Percentiles rank a stretch among this genome's conserved stretches.
These are phyloP conservation scores for Prototheca wickerhamii DNA, from an alignment of 163 green algal species.

Conservation along the genomic window DNA sequence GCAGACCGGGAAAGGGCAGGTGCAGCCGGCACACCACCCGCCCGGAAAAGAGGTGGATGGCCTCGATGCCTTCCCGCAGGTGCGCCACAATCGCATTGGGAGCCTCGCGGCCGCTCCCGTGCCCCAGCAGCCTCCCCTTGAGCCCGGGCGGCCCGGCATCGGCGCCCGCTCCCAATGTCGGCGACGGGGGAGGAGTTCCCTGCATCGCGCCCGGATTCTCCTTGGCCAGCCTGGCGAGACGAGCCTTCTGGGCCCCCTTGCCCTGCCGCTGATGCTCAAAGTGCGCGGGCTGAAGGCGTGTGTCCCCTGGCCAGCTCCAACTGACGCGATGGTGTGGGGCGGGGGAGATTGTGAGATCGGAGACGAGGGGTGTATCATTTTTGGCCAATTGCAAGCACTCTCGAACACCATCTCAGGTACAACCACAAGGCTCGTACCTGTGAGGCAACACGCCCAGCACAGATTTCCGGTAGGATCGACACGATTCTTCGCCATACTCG, in stretches of 20 bases:
- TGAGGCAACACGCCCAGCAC: conserved; percentile 78
- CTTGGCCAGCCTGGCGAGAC: conserved; percentile 2
- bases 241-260: conserved; percentile 28
- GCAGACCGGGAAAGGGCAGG: conserved; percentile 58
- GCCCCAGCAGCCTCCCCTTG: too few relatives aligned
- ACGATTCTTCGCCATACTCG: conserved; percentile 84
- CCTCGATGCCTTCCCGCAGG: conserved; percentile 75
- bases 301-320: conserved; percentile 49
- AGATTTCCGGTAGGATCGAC: conserved; percentile 71
- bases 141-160: neutral
- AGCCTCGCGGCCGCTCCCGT: too few relatives aligned
- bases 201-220: neutral
- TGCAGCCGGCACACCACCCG: conserved; percentile 82
- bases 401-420: too few relatives aligned
- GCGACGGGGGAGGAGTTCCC: too few relatives aligned
- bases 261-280: conserved; percentile 64
- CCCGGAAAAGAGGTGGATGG: conserved; percentile 77
- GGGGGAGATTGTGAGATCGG: too few relatives aligned
- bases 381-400: too few relatives aligned
- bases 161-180: too few relatives aligned
- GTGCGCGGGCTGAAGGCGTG: conserved; percentile 59
- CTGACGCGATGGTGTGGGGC: neutral
- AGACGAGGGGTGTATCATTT: too few relatives aligned
- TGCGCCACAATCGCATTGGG: conserved; percentile 88
- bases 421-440: conserved; percentile 37